Base-by-base conservation (phyloP, 2,329 filamentous ascomycete species). In the Alternaria rosae region DNA sequence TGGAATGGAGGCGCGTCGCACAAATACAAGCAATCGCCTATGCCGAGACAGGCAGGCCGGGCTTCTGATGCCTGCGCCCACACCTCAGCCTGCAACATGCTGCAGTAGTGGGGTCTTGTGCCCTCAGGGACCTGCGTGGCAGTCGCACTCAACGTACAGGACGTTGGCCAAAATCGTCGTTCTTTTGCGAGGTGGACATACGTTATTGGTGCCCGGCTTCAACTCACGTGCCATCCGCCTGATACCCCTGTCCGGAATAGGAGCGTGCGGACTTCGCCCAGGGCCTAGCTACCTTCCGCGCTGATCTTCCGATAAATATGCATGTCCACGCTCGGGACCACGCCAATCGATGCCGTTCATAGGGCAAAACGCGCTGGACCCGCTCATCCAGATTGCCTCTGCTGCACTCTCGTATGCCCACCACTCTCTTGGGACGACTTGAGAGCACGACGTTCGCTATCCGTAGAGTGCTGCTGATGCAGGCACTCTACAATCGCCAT, bases 311-410 rank as follows among this genome's bases (percentile, higher is more conserved):
- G 57, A 64, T 54, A 60, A 44, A 32, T 42, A 54, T 53, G 59
- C 54, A 61, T 53, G 57, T 58, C 63, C 61, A 55, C 30, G 30
- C 25, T 51, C 55, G 59, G 58, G 56, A 57, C 59, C 53, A 57
- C 63, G 55, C 57, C 56, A 61, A 51, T 55, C 51, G 54, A 41
- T 57, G 57, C 65, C 55, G 62, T 62, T 57, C 57, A 61, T 65
- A 63, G 56, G 64, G 45, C 32, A 65, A 58, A 54, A 67, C 44
- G 50, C 54, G 54, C 57, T 61, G 65, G 65, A 64, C 54, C 69
- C 64, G 68, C 62, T 65, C 59, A 65, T 52, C 69, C 69, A 72
- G 70, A 67, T 71, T 70, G 61, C 67, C 66, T 42, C 61, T 62
- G 61, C 68, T 66, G 61, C 61, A 64, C 57, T 35, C 48, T 54